Percentiles rank a stretch among this genome's conserved stretches.
These are phyloP conservation scores for Vigna radiata DNA, from an alignment of 306 rosid species.

Conservation along the genomic window DNA sequence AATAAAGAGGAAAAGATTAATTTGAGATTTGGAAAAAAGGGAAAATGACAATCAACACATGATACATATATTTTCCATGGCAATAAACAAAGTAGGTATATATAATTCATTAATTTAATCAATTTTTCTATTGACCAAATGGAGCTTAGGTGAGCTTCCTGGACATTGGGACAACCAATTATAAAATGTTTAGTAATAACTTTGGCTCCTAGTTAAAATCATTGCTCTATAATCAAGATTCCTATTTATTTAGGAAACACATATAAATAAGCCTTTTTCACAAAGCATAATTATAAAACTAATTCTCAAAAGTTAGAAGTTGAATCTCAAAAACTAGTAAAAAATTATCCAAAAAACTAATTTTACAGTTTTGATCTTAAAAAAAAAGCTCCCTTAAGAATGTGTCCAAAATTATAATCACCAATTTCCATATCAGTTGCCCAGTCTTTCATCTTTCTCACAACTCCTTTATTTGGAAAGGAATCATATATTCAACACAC, in stretches of 20 bases:
- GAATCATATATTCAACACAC: too few species aligned
- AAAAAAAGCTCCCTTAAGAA: too few species aligned
- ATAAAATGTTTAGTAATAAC: constrained; percentile 4
- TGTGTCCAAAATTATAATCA: too few species aligned
- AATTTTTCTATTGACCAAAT: constrained; percentile 42
- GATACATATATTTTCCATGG: constrained; percentile 25
- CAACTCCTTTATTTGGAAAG: too few species aligned
- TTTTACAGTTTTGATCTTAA: too few species aligned
- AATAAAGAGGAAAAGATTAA: not conserved
- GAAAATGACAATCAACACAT: constrained; percentile 18
- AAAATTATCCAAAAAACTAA: too few species aligned
- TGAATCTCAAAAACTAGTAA: too few species aligned
- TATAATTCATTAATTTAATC: constrained; percentile 41
- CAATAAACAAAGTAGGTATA: constrained; percentile 36
- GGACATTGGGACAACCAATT: not conserved
- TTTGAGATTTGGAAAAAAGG: constrained; percentile 15
- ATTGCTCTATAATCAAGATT: not conserved
- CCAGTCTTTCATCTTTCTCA: too few species aligned
- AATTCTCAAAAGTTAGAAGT: not conserved
- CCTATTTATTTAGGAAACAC: constrained; percentile 16
- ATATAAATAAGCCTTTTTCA: not conserved
- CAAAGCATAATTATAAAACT: not conserved
- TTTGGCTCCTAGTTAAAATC: not conserved
- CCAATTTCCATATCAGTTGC: too few species aligned
- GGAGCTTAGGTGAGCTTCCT: constrained; percentile 45